Evolutionary conservation across 78 protist genomes (phyloP).

Genomic region (Diacronema lutheri): DNA sequence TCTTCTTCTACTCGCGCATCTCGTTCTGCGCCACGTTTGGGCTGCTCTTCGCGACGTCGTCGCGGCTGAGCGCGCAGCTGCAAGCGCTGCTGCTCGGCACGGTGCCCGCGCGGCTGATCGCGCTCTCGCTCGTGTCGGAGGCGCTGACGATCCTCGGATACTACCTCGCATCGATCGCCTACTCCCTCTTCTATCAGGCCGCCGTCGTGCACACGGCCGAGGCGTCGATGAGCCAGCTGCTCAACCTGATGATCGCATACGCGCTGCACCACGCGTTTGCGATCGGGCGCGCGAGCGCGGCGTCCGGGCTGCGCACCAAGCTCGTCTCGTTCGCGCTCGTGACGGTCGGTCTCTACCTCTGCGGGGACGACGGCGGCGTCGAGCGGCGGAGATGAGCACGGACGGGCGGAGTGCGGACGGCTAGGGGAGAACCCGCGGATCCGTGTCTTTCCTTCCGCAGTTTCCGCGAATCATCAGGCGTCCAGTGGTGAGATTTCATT

Average conservation of each 20-base stretch:
- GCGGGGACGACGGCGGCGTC: background rate
- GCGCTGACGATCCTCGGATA: background rate
- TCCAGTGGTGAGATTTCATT: no score
- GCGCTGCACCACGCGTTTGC: background rate
- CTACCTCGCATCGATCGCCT: background rate
- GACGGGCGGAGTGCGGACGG: no score
- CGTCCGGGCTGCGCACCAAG: background rate
- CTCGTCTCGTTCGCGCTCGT: background rate
- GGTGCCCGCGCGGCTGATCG: background rate
- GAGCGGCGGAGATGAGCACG: no score
- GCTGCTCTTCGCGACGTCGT: no score
- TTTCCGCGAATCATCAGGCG: no score
- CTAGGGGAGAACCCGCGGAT: no score
- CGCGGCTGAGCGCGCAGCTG: no score
- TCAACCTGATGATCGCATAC: background rate
- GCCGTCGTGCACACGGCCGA: constrained; percentile 1
- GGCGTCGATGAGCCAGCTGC: constrained; percentile 3
- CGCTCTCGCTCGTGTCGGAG: background rate
- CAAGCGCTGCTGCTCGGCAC: no score
- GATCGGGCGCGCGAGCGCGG: background rate
- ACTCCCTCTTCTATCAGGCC: background rate
- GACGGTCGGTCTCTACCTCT: background rate
- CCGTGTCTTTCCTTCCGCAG: no score
- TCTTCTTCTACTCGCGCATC: no score
- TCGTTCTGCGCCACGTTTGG: no score